Percentiles rank a stretch among this genome's conserved stretches.
Evolutionary conservation across 192 early-diverging fungal genomes (phyloP).

Genomic region (Spizellomyces sp.): DNA sequence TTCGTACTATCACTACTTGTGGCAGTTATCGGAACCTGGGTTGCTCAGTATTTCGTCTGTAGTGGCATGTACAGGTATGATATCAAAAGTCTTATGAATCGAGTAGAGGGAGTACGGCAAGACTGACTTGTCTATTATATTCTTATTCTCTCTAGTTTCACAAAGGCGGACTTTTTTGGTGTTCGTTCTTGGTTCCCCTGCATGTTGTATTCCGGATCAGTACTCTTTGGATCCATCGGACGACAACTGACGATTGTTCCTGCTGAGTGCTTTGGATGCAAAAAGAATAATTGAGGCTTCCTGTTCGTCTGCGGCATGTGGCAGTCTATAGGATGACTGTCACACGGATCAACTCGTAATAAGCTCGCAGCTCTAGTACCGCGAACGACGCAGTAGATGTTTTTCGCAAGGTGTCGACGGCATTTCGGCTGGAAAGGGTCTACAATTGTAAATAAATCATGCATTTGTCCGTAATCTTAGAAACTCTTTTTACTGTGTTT

Average conservation of each 20-base stretch:
- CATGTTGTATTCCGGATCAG: conserved; percentile 54
- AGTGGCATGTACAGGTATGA: conserved; percentile 64
- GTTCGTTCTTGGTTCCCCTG: conserved; percentile 69
- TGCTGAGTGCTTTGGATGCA: too few species aligned
- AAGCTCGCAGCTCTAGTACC: too few species aligned
- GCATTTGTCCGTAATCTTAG: too few species aligned
- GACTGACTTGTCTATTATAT: conserved; percentile 10
- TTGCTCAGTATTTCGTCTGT: conserved; percentile 58
- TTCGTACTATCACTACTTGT: conserved; percentile 58
- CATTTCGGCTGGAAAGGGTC: too few species aligned
- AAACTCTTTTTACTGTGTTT: too few species aligned
- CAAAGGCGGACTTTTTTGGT: conserved; percentile 69
- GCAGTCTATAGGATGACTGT: too few species aligned
- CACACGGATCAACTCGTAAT: too few species aligned
- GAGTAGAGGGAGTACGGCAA: not conserved
- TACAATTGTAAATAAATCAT: too few species aligned
- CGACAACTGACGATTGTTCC: conserved; percentile 46
- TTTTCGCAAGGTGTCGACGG: too few species aligned
- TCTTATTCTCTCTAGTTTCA: conserved; percentile 51
- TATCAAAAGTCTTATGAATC: not conserved
- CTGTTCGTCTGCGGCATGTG: too few species aligned
- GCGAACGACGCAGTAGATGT: too few species aligned
- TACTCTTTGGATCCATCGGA: conserved; percentile 72
- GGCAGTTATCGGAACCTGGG: conserved; percentile 59
- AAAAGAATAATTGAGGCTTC: too few species aligned